Evolutionary conservation across 768 basidiomycete species (phyloP).

Genomic region (Kwoniella pini): DNA sequence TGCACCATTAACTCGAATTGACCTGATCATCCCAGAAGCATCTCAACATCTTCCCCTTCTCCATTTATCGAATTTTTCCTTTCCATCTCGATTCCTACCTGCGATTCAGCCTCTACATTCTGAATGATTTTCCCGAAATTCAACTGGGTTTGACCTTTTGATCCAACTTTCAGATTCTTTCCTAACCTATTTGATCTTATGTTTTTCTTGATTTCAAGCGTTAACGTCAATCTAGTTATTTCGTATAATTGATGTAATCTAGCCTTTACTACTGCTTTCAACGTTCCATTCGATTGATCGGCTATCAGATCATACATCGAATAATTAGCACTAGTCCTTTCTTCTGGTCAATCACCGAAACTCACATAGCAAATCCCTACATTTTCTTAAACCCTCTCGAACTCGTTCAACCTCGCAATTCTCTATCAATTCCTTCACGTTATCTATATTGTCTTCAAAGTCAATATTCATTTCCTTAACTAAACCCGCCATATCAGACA

Average conservation of each 20-base stretch:
- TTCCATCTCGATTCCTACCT: not conserved
- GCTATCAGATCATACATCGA: not conserved
- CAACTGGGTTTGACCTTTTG: slow-evolving; percentile 28
- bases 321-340: not conserved
- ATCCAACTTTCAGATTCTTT: slow-evolving; percentile 26
- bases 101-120: too few species aligned
- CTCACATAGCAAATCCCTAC: slow-evolving; percentile 27
- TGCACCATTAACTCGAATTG: too few species aligned
- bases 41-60: too few species aligned
- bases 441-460: not conserved
- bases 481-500: slow-evolving; percentile 19
- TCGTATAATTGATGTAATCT: slow-evolving; percentile 23
- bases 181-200: slow-evolving; percentile 11
- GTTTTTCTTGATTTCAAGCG: slow-evolving; percentile 13
- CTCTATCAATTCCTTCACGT: slow-evolving; percentile 15
- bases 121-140: slow-evolving; percentile 23
- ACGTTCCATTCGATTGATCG: slow-evolving; percentile 13
- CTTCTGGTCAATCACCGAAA: too few species aligned
- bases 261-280: slow-evolving; percentile 25
- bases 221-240: slow-evolving; percentile 14
- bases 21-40: too few species aligned
- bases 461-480: slow-evolving; percentile 10
- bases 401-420: slow-evolving; percentile 15
- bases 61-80: not conserved
- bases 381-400: not conserved